Base-by-base conservation (phyloP, 495 filamentous ascomycete species). In the Margaritispora aquatica region DNA sequence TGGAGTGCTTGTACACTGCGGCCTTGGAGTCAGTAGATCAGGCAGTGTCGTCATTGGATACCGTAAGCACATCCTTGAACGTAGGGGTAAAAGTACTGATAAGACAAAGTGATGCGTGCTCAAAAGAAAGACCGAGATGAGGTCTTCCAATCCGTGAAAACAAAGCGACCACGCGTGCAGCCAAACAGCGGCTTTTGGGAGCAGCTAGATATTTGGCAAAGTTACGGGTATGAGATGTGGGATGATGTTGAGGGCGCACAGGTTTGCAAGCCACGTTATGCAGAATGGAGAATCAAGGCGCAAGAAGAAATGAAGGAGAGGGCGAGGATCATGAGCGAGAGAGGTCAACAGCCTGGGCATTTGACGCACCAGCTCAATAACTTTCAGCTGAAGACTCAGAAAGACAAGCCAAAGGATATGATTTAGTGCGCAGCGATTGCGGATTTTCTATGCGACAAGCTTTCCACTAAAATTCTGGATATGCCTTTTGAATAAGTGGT, bases 11-110 rank as follows among this genome's bases (percentile, higher is more conserved):
- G 50, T 52, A 4, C 50, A 52, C 31, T 52, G 50, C 21, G 50
- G 24, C 17, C 50, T 52, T 29, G 50, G 50, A 2, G 24, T 52
- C 11, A 52, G 50, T 21, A 52, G 50, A 29, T 52, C 50, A 4
- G 50, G 50, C 17, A 52, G 50, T 52, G 50, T 29, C 17, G 50
- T 52, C 17, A 52, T 52, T 29, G 50, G 24, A 2, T 52, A 52
- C 21, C 17, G 50, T 52, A 21, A 27, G 50, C 31, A n/a, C n/a
- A 29, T 27, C n/a, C 24, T 26, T 26, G 8, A 22, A 23, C 21
- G 50, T 19, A 1, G 15, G 2, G 17, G 21, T 52, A 19, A 1
- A 1, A 29, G 24, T 52, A 15, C 24, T 52, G 20, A 52, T 19
- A 4, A 4, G 2, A 15, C 5, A 15, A 24, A 52, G 50, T 52